These are phyloP conservation scores for Leccinum disarticulatum DNA, from an alignment of 768 basidiomycete species.

Conservation along the genomic window DNA sequence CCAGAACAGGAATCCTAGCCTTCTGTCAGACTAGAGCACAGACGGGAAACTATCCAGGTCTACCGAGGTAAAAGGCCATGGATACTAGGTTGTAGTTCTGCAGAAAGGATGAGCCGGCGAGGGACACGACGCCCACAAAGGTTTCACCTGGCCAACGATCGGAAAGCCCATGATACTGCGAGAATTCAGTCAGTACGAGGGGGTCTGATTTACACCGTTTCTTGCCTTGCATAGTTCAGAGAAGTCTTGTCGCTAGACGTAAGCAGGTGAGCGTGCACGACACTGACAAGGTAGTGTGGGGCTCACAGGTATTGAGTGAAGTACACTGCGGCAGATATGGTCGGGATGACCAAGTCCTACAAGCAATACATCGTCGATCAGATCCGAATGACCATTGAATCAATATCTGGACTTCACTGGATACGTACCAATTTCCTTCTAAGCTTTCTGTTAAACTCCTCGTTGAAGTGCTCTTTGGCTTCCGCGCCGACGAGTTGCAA, in stretches of 20 bases:
- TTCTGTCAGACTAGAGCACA: conserved; percentile 3
- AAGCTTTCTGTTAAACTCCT: conserved; percentile 58
- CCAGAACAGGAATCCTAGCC: conserved; percentile 53
- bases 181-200: conserved; percentile 8
- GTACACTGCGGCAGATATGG: conserved; percentile 62
- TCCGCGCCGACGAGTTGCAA: conserved; percentile 57
- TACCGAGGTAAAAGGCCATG: conserved; percentile 62
- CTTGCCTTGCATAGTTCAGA: conserved; percentile 66
- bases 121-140: not conserved
- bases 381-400: not conserved
- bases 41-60: not conserved
- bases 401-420: not conserved
- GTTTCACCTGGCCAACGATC: conserved; percentile 54
- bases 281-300: not conserved
- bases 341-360: conserved; percentile 53
- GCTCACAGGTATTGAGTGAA: conserved; percentile 65
- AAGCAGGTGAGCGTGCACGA: conserved; percentile 3
- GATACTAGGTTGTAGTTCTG: conserved; percentile 66
- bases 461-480: conserved; percentile 50
- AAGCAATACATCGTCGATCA: not conserved
- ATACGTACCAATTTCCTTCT: conserved; percentile 55
- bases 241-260: conserved; percentile 62
- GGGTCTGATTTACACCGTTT: not conserved
- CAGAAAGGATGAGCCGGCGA: conserved; percentile 2
- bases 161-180: conserved; percentile 65